phyloP scores from a whole-genome alignment of 2,329 filamentous ascomycete genomes.

The Pseudogymnoascus sp. region DNA sequence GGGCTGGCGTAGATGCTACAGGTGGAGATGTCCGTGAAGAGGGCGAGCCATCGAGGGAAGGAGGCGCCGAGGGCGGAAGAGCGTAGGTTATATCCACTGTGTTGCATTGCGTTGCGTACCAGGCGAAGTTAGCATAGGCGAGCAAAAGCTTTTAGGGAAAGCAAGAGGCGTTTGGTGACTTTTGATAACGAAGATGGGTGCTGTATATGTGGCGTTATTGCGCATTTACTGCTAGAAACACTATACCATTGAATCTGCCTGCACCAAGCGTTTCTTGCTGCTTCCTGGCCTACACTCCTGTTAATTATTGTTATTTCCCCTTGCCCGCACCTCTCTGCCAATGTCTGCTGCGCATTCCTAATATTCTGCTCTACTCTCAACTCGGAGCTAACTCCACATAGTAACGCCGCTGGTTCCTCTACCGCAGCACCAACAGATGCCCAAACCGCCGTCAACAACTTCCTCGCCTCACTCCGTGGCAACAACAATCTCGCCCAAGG shows the following conservation, averaged over 20 bases:
- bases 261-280: conserved; percentile 4
- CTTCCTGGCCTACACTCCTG: background rate
- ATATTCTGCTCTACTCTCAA: conserved; percentile 9
- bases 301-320: background rate
- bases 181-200: conserved; percentile 4
- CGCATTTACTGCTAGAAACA: conserved; percentile 30
- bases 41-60: conserved; percentile 79
- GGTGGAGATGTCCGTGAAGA: conserved; percentile 89
- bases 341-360: background rate
- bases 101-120: background rate
- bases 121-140: conserved; percentile 4
- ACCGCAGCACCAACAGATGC: conserved; percentile 54
- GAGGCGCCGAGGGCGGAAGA: conserved; percentile 93
- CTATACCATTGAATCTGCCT: conserved; percentile 10
- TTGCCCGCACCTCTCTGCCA: background rate
- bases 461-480: conserved; percentile 73
- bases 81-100: conserved; percentile 70
- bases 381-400: conserved; percentile 9
- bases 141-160: conserved; percentile 10
- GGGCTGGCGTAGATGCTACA: conserved; percentile 78
- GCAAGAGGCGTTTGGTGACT: conserved; percentile 11
- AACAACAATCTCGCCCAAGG: conserved; percentile 22
- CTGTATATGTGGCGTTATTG: conserved; percentile 16
- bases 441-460: conserved; percentile 74
- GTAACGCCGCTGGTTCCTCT: conserved; percentile 43